Base-by-base conservation (phyloP, 2,329 filamentous ascomycete genomes). In the Ascochyta pisi region DNA sequence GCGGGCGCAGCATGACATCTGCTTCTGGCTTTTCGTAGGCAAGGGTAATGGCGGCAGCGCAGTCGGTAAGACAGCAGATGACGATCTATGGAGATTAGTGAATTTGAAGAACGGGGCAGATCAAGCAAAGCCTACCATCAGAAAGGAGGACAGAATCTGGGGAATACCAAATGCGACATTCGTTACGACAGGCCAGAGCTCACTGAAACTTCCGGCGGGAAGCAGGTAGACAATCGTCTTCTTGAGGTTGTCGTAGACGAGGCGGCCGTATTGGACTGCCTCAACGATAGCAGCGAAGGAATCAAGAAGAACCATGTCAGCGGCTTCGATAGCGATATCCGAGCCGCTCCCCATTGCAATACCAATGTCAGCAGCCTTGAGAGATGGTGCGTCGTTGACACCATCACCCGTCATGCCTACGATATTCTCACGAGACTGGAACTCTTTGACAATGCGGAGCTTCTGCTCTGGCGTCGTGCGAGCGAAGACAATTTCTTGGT, bases 231-330 rank as follows among this genome's bases (percentile, higher is more conserved):
- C 84, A 58, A 91, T 85, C 0, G 85, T 88, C 80, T 93, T 92
- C 72, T 90, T 89, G 46, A 92, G 76, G 65, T 92, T 92, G 72
- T 92, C 88, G 74, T 90, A 92, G n/a, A 92, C 88, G 6, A 90
- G 84, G 13, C 89, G 83, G 0, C 89, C 89, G 56, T 89, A 91
- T 60, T 86, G 81, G 2, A 92, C 85, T 0, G 89, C 90, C 67
- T 89, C 84, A 5, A 92, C 85, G 29, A 93, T 84, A 1, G 87
- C 88, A 0, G 85, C 82, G 67, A 93, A 92, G 0, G 85, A 86
- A 48, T 92, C 89, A 6, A 88, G 74, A 62, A 89, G 68, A 0
- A 87, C 83, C 82, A 87, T 85, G 60, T 87, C 84, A 0, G 84
- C 80, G 10, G 84, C 84, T 72, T 87, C 84, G 50, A 86, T 86